Evolutionary conservation across 2,329 filamentous ascomycete genomes (phyloP), one percentile per base, ranked within the genome.

Genomic region (Curvularia sp.): DNA sequence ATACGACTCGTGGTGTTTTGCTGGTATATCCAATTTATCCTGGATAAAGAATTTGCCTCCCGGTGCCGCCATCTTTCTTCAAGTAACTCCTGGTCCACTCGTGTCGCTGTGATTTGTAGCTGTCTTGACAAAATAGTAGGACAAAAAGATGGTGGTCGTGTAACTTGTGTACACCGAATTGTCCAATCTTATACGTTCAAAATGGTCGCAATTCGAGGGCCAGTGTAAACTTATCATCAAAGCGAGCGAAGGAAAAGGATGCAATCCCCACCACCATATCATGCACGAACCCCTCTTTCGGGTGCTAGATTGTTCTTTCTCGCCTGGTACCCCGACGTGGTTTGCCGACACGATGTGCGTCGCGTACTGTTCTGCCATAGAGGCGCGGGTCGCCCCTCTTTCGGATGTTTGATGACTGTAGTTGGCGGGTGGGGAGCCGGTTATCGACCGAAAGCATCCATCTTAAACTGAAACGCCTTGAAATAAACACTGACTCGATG

Each of bases 1-100:
- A 63, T 76, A 82, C 57, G 73, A 79, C 61, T 81, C 79, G 62
- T 83, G 81, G 61, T 83, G 81, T 28, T 71, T 61, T 5, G 80
- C 81, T 12, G 72, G 72, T 19, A 69, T 76, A 27, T 73, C 69
- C 28, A 83, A 61, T 39, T 80, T 79, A 13, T 81, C 76, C 57
- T 82, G 77, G n/a, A 83, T 80, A 67, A 80, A 81, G 69, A 75
- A 82, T 50, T 76, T 71, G 6, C 74, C 74, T 21, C 73, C 71
- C 36, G 77, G 77, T 38, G 77, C 76, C 30, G 79, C 78, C 79
- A 80, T 80, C 0, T 63, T 71, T 38, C 2, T 10, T 5, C 3
- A 43, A 5, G n/a, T 43, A 43, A n/a, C 41, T 10, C 25, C 23
- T n/a, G 23, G 13, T 25, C 39, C 15, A 7, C 8, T 3, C 5